A percentile compares a stretch with the other conserved stretches of the same genome.
phyloP scores from a whole-genome alignment of 306 rosid genomes.

The Cyclanthera cordifolia region DNA sequence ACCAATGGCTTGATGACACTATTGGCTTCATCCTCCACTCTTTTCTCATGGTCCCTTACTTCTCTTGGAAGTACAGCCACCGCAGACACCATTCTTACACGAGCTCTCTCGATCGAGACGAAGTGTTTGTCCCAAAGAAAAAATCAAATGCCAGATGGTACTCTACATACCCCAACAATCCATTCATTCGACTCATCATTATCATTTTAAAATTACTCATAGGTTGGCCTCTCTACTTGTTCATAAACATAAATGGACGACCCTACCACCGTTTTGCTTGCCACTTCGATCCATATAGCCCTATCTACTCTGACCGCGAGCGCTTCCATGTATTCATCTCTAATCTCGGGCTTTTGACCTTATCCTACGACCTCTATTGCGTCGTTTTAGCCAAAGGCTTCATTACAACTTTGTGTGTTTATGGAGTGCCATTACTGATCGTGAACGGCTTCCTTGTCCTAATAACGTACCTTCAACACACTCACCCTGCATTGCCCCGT shows the following conservation, averaged over 20 bases:
- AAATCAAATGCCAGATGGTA: constrained; percentile 41
- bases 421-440: constrained; percentile 63
- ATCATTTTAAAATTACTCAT: constrained; percentile 40
- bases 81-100: constrained; percentile 96
- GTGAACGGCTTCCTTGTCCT: constrained; percentile 77
- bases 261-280: constrained; percentile 52
- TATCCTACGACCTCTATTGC: constrained; percentile 39
- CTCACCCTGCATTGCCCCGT: constrained; percentile 81
- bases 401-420: no score
- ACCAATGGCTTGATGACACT: constrained; percentile 82
- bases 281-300: constrained; percentile 74
- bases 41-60: constrained; percentile 77
- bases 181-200: constrained; percentile 50
- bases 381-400: constrained; percentile 55
- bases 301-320: constrained; percentile 60
- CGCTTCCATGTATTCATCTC: constrained; percentile 62
- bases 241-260: constrained; percentile 63
- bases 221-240: constrained; percentile 73
- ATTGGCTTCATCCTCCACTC: constrained; percentile 89
- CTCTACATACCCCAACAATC: constrained; percentile 70
- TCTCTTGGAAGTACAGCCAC: constrained; percentile 96
- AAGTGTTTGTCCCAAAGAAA: constrained; percentile 83
- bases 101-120: constrained; percentile 76
- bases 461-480: constrained; percentile 89
- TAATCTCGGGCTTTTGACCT: constrained; percentile 35